phyloP scores from a whole-genome alignment of 2,329 filamentous ascomycete genomes.

The Calonectria montana region DNA sequence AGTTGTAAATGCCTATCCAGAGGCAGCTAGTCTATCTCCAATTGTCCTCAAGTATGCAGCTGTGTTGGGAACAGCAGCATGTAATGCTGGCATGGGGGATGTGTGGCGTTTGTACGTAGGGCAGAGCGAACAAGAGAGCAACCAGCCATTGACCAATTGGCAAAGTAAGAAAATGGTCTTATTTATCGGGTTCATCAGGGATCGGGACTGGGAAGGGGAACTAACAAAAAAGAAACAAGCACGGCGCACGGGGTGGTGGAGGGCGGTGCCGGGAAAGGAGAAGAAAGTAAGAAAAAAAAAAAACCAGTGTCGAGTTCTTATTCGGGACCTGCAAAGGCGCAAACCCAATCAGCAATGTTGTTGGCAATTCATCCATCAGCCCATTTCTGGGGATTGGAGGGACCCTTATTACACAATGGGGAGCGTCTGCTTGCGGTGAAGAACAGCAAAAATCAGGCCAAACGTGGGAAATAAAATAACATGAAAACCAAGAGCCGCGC shows the following conservation, averaged over 20 bases:
- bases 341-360: constrained; percentile 28
- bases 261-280: constrained; percentile 14
- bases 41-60: not conserved
- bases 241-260: constrained; percentile 26
- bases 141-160: constrained; percentile 31
- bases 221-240: constrained; percentile 24
- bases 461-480: not conserved
- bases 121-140: constrained; percentile 1
- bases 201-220: constrained; percentile 39
- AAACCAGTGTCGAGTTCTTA: constrained; percentile 36
- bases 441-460: constrained; percentile 1
- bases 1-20: not conserved
- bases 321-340: constrained; percentile 32
- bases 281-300: not conserved
- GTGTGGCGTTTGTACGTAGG: not conserved
- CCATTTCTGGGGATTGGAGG: constrained; percentile 28
- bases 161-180: constrained; percentile 33
- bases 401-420: constrained; percentile 1
- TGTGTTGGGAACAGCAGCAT: not conserved
- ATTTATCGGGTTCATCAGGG: constrained; percentile 42
- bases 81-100: constrained; percentile 10
- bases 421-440: not conserved
- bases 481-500: constrained; percentile 3
- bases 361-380: constrained; percentile 37
- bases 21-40: not conserved